phyloP scores from a whole-genome alignment of 345 rosid species.

The Brassica nigra region DNA sequence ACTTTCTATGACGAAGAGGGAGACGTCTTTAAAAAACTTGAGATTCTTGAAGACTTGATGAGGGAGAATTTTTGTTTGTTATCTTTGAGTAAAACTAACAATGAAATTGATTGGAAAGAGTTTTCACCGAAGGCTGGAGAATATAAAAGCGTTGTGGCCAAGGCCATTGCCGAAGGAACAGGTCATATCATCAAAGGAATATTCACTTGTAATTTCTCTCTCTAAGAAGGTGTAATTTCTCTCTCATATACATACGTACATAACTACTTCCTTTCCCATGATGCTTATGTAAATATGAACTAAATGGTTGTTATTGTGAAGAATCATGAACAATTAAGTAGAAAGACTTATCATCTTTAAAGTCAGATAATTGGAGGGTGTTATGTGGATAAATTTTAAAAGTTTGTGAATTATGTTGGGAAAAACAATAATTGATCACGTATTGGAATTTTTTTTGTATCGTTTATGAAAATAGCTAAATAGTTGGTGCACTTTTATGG shows the following conservation, averaged over 20 bases:
- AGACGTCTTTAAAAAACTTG: constrained; percentile 19
- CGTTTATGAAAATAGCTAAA: too few species aligned
- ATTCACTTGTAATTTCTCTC: constrained; percentile 66
- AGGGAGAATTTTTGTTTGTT: constrained; percentile 64
- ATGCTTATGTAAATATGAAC: background rate
- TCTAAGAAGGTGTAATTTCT: constrained; percentile 59
- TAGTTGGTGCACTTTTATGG: too few species aligned
- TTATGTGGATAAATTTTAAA: too few species aligned
- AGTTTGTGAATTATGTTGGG: too few species aligned
- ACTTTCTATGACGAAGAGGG: constrained; percentile 42
- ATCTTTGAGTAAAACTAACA: constrained; percentile 26
- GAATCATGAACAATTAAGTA: background rate
- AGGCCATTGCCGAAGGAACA: constrained; percentile 81
- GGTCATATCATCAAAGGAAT: constrained; percentile 78
- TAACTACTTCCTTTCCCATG: background rate
- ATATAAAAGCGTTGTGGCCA: constrained; percentile 64
- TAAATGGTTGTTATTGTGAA: background rate
- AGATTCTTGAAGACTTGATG: constrained; percentile 54
- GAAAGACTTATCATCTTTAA: background rate
- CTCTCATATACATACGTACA: background rate
- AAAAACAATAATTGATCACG: too few species aligned
- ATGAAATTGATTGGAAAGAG: constrained; percentile 62
- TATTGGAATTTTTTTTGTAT: too few species aligned
- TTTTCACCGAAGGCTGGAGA: constrained; percentile 64
- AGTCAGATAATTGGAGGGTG: background rate